These are phyloP conservation scores for Triticum turgidum DNA, from an alignment of 176 grass and related monocot species.

Conservation along the genomic window DNA sequence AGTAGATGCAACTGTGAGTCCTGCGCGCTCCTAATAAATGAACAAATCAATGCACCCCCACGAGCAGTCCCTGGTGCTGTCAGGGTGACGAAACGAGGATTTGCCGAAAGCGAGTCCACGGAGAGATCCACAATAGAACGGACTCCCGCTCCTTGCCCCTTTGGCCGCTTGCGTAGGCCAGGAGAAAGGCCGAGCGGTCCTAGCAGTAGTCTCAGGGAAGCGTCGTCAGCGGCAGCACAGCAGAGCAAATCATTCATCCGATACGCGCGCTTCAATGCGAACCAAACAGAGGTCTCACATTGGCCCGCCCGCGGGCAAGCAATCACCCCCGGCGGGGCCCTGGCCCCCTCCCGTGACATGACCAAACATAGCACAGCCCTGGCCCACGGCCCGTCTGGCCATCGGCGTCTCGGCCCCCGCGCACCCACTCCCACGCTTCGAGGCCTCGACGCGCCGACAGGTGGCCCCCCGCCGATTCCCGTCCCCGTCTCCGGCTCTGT, in stretches of 20 bases:
- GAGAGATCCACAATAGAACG: background rate
- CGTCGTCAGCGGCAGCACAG: constrained; percentile 4
- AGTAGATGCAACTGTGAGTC: background rate
- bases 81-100: background rate
- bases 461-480: background rate
- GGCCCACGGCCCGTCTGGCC: constrained; percentile 3
- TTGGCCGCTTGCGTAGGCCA: background rate
- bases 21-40: constrained; percentile 5
- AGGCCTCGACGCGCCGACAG: background rate
- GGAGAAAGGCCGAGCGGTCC: background rate
- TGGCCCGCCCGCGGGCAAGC: constrained; percentile 17
- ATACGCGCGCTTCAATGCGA: constrained; percentile 34
- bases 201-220: background rate
- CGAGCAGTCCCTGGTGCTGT: background rate
- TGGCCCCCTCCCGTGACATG: background rate
- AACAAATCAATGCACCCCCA: background rate
- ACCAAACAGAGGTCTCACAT: constrained; percentile 7
- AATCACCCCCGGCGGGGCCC: constrained; percentile 19
- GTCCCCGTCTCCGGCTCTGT: background rate
- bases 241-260: constrained; percentile 22
- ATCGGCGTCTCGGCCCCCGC: background rate
- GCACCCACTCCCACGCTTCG: background rate
- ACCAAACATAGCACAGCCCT: constrained; percentile 40
- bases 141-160: background rate
- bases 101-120: background rate